Base-by-base conservation (phyloP, 2,329 filamentous ascomycete genomes). In the Aspergillus pseudotamarii region DNA sequence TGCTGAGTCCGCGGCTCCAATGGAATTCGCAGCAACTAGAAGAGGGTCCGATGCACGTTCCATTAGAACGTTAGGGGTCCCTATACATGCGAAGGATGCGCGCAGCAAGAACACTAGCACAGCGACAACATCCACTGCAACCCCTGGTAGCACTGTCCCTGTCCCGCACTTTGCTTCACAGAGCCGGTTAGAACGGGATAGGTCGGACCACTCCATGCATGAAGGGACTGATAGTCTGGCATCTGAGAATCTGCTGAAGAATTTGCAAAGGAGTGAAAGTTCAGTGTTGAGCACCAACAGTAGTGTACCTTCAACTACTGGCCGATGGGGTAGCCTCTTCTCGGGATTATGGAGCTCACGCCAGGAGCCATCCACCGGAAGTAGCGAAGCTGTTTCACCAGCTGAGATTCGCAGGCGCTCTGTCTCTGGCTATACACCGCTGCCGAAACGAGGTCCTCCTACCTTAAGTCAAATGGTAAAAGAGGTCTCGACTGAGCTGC, bases 271-370 rank as follows among this genome's bases (percentile, higher is more conserved):
- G 69, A 85, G 82, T 60, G 81, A 84, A 61, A 86, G 80, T 59
- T 83, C 82, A 9, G 77, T 80, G 45, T 71, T 76, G 12, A 82
- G 79, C 64, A 78, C 78, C 56, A 75, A 79, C 55, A 82, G 80
- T 62, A 82, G 79, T 58, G 78, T 83, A 26, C 82, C 82, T 23
- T 79, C 79, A 36, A 76, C 79, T 4, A 71, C 73, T 57, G 84
- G 82, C 61, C 82, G 82, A 38, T 88, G 85, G 86, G 84, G 84
- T 23, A 85, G 81, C 38, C 75, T 88, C 54, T 82, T 86, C 68
- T 86, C 83, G 62, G 81, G 81, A 2, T 80, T 88, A 62, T 88
- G 86, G 86, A 82, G 77, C 66, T 76, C 79, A 41, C 81, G 79
- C 19, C 80, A 82, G 56, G 80, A 80, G 53, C 83, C 83, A 2